phyloP scores from a whole-genome alignment of 106 monocot genomes.

The Allium fistulosum region DNA sequence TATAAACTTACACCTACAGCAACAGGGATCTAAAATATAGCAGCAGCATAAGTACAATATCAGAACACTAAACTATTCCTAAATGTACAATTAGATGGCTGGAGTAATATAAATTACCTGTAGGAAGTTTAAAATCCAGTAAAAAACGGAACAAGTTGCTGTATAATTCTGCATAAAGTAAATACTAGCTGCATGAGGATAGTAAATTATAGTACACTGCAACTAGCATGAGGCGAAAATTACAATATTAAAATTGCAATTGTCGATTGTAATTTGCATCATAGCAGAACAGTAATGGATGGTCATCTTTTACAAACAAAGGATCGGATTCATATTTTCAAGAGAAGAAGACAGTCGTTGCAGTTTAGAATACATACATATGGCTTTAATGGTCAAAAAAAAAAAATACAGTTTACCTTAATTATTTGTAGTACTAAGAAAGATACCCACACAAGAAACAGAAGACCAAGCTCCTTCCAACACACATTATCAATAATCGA shows the following conservation, averaged over 20 bases:
- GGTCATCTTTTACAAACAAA: too few species aligned
- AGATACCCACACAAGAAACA: conserved; percentile 62
- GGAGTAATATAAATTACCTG: conserved; percentile 28
- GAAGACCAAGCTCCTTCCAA: conserved; percentile 80
- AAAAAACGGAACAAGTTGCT: conserved; percentile 41
- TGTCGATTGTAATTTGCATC: too few species aligned
- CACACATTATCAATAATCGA: conserved; percentile 45
- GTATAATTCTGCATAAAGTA: conserved; percentile 45
- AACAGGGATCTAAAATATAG: conserved; percentile 55
- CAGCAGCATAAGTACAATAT: neutral
- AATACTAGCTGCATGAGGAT: conserved; percentile 4
- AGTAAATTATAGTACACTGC: neutral
- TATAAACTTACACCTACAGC: conserved; percentile 61
- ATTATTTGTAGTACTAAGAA: conserved; percentile 58
- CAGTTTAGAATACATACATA: neutral
- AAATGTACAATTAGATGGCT: neutral
- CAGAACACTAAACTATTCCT: neutral
- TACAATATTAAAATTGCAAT: neutral
- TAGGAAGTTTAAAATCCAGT: conserved; percentile 61
- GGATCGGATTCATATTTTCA: neutral
- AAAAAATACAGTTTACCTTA: conserved; percentile 17
- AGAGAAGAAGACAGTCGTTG: conserved; percentile 5
- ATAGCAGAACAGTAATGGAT: too few species aligned
- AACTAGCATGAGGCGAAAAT: neutral
- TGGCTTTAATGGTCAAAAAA: neutral